Evolutionary conservation across 163 green algal genomes (phyloP).

Genomic region (Trebouxia gelatinosa): DNA sequence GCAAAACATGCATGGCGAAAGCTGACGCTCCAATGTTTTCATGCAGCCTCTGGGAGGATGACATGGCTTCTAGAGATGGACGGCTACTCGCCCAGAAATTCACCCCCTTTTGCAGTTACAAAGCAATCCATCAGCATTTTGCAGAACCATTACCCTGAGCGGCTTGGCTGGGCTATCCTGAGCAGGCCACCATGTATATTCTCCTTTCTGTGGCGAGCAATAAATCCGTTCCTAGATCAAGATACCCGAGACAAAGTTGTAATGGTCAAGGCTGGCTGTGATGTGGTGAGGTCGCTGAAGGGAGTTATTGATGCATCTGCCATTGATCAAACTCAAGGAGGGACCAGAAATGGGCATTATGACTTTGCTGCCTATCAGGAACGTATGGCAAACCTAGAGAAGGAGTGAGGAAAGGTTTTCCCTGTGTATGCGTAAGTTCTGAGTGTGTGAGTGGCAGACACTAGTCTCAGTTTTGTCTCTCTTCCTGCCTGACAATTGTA

Average conservation of each 20-base stretch:
- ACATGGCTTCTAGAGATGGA: conserved; percentile 25
- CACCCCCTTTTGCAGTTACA: conserved; percentile 20
- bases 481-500: too few relatives aligned
- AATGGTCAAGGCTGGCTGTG: neutral
- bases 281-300: conserved; percentile 8
- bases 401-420: too few relatives aligned
- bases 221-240: conserved; percentile 4
- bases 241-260: neutral
- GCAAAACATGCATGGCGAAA: neutral
- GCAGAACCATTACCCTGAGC: conserved; percentile 28
- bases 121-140: conserved; percentile 18
- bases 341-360: neutral
- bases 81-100: conserved; percentile 22
- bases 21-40: too few relatives aligned
- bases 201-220: neutral
- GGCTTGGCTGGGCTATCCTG: neutral
- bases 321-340: conserved; percentile 4
- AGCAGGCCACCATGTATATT: conserved; percentile 11
- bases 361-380: neutral
- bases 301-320: neutral
- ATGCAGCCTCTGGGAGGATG: neutral
- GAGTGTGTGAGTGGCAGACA: too few relatives aligned
- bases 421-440: too few relatives aligned
- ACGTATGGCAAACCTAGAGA: too few relatives aligned
- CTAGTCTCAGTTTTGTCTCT: too few relatives aligned